These are phyloP conservation scores for Domatiomyces catenatus DNA, from an alignment of 2,329 filamentous ascomycete genomes.

Conservation along the genomic window DNA sequence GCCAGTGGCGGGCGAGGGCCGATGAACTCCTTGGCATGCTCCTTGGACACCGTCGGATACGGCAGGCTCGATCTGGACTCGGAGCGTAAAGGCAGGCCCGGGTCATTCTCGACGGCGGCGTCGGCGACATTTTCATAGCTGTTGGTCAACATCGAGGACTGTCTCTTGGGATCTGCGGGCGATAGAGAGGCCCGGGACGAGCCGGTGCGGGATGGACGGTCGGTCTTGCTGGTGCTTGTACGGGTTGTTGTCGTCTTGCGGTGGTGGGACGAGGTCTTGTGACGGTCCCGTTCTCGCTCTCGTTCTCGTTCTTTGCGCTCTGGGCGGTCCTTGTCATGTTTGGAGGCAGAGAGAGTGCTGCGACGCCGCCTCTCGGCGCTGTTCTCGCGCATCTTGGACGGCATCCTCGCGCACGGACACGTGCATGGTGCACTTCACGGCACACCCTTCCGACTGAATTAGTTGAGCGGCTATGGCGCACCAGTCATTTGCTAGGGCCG, in stretches of 20 bases:
- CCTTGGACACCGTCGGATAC: slow-evolving; percentile 76
- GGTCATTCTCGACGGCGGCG: slow-evolving; percentile 8
- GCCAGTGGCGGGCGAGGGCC: slow-evolving; percentile 36
- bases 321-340: slow-evolving; percentile 10
- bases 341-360: slow-evolving; percentile 2
- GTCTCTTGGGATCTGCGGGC: slow-evolving; percentile 16
- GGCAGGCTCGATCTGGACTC: slow-evolving; percentile 41
- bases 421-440: slow-evolving; percentile 12
- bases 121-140: slow-evolving; percentile 2
- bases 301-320: slow-evolving; percentile 9
- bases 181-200: slow-evolving; percentile 11
- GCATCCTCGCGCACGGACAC: slow-evolving; percentile 11
- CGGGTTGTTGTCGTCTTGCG: neutral
- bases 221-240: neutral
- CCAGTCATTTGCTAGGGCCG: neutral
- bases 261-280: neutral
- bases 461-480: neutral
- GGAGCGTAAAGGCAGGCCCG: slow-evolving; percentile 3
- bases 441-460: neutral
- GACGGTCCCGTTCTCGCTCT: slow-evolving; percentile 9
- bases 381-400: slow-evolving; percentile 15
- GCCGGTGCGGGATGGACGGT: neutral
- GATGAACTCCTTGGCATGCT: slow-evolving; percentile 77
- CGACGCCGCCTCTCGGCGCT: slow-evolving; percentile 13
- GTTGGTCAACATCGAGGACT: slow-evolving; percentile 17